Base-by-base conservation (phyloP, 495 filamentous ascomycete genomes). In the Aspergillus ostianus region DNA sequence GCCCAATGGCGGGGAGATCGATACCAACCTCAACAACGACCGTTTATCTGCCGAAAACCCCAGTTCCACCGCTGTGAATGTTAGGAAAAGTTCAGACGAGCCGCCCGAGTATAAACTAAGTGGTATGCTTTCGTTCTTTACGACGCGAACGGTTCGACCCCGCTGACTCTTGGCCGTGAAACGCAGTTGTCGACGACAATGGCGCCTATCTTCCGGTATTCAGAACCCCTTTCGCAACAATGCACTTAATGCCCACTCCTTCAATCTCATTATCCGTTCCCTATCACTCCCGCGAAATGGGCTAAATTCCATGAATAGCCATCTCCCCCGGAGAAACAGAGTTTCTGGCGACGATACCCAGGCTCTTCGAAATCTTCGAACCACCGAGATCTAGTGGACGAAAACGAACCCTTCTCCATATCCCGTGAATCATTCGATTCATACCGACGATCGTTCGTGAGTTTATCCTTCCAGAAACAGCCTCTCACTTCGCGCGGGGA, bases 371-470 rank as follows among this genome's bases (percentile, higher is more conserved):
- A 81, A 63, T 84, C 87, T 1, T 89, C 89, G 8, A 90, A 87
- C 68, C 89, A 87, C 59, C 82, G 83, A 27, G 85, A 83, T 65
- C 81, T 87, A 56, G 77, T 92, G 56, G 81, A 87, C 66, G 89
- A 93, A 58, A 90, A 92, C 67, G 94, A 98, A 67, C 93, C 90
- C 21, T 98, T 98, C 74, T 91, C 89, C 54, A 98, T 98, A 74
- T 97, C 94, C 30, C 87, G 94, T 64, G 94, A 98, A 75, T 97
- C 92, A 9, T 98, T 98, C 72, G 94, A 98, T 71, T 97, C 93
- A 27, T 98, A 98, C 71, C 84, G 94, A 53, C 87, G 94, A 61
- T 97, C 94, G 58, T 98, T 98, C 78, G 93, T 96, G 82, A 56
- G 89, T 79, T 30, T 21, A 23, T 41, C 29, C n/a, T n/a, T 18